Evolutionary conservation across 495 filamentous ascomycete genomes (phyloP), one percentile per base, ranked within the genome.

Genomic region (Clavariopsis aquatica): DNA sequence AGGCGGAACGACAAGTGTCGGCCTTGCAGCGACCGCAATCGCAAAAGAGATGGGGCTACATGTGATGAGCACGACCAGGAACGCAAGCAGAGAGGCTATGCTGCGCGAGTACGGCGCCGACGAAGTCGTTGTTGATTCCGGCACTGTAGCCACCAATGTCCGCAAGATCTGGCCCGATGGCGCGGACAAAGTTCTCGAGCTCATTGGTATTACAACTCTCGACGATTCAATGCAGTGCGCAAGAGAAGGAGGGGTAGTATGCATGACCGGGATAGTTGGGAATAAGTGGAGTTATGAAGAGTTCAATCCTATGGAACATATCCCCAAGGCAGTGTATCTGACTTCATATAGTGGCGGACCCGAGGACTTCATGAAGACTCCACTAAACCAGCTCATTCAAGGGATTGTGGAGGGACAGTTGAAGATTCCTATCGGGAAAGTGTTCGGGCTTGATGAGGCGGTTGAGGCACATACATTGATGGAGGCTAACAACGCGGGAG

Each of bases 361-460:
- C 24, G 71, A 73, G 27, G 75, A 82, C 43, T 80, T 84, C 63
- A 76, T 78, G 67, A 71, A 70, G 0, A 81, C 76, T 46, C 82
- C 82, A 7, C 69, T 82, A 70, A 71, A 79, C 62, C 75, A 80
- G 29, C 62, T 83, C 61, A 74, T 76, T 3, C 57, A 73, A 43
- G 71, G 73, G 59, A 72, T 78, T 12, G 72, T 73, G 49, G 64
- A 67, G 6, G 79, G 76, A 8, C 77, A 60, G 60, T 59, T 79
- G 60, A 73, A 77, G 52, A 71, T 84, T 17, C 70, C 74, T 54
- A 70, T 79, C 43, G 81, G 80, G 0, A 79, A 74, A 68, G 70
- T 76, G 6, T 83, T 83, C 55, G 69, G 73, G 45, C 73, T 84
- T 41, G 80, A 84, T 49, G 75, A 84, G 57, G 81, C 83, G 72